Percentiles rank a stretch among this genome's conserved stretches.
Conservation (phyloP, 495 filamentous ascomycete species). For the Pyronema domesticum region DNA sequence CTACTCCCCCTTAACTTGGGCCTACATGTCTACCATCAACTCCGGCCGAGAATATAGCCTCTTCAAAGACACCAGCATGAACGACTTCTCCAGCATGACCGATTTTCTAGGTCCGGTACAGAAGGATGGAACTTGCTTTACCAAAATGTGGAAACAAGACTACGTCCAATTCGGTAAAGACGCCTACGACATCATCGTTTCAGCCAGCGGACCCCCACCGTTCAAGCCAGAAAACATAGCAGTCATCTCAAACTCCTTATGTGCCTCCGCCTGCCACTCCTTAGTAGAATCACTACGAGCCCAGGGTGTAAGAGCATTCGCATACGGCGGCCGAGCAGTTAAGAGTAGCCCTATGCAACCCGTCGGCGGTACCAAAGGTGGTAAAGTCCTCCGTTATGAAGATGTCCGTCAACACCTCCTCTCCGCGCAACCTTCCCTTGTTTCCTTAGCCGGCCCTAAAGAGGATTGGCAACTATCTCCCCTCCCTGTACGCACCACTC, state of each 20-base stretch:
- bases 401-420: constrained; percentile 1
- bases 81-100: neutral
- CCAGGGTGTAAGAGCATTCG: constrained; percentile 12
- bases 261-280: constrained; percentile 3
- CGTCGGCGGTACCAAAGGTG: constrained; percentile 15
- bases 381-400: constrained; percentile 6
- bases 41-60: neutral
- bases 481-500: constrained; percentile 4
- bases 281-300: constrained; percentile 9
- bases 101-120: constrained; percentile 9
- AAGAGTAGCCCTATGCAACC: constrained; percentile 11
- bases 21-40: constrained; percentile 7
- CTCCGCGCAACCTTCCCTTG: neutral
- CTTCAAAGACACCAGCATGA: constrained; percentile 5
- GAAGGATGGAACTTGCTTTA: constrained; percentile 6
- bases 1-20: constrained; percentile 13
- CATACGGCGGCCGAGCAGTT: constrained; percentile 14
- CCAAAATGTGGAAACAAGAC: constrained; percentile 12
- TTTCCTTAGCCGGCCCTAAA: neutral
- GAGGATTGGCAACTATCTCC: constrained; percentile 6
- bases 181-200: constrained; percentile 5
- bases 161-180: constrained; percentile 11
- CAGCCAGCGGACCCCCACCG: neutral
- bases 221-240: constrained; percentile 14
- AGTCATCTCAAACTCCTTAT: constrained; percentile 11